Base-by-base conservation (phyloP, 139 green algal species). In the Chlamydomonas sp. region DNA sequence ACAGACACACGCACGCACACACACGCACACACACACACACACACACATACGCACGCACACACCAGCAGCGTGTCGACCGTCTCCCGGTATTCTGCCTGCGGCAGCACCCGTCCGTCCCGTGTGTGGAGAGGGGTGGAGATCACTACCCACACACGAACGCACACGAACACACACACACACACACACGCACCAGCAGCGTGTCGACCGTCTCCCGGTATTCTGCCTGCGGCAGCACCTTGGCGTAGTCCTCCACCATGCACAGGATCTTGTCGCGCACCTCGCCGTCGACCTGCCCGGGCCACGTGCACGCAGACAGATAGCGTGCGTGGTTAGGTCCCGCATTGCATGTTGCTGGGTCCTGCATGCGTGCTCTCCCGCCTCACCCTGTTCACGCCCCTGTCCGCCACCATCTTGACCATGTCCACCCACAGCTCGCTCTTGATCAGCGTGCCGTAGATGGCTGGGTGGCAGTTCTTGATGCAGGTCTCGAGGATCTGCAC, bases 191-290 rank as follows among this genome's bases (percentile, higher is more conserved):
- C 73, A 79, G 28, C 29, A 79, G 36, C 35, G 3, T 5, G 29
- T 67, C 60, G 47, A 48, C 39, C 6, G 31, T 13, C 20, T 48
- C 28, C 34, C 60, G 26, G 60, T 33, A 67, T 31, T 67, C 60
- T 48, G 30, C 29, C 5, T 28, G 60, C 5, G 26, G 60, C 31
- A 67, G 60, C 31, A 67, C 31, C 34, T 64, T 64, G 54, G 54
- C 54, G 16, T 64, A 86, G 65, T 89, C 84, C 76, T 87, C 84
- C 5, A 85, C 39, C 72, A 86, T 73, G 1, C 34, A 38, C 10
- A 89, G 77, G 16, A 81, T 71, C 50, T 75, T 80, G 69, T 89
- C 81, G 0, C 78, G 76, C 2, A 89, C 81, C 49, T 87, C 76
- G 20, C 69, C 58, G 54, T 86, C 81, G 34, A 74, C 71, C 80